phyloP scores from a whole-genome alignment of 495 filamentous ascomycete genomes.

The Halenospora varia region DNA sequence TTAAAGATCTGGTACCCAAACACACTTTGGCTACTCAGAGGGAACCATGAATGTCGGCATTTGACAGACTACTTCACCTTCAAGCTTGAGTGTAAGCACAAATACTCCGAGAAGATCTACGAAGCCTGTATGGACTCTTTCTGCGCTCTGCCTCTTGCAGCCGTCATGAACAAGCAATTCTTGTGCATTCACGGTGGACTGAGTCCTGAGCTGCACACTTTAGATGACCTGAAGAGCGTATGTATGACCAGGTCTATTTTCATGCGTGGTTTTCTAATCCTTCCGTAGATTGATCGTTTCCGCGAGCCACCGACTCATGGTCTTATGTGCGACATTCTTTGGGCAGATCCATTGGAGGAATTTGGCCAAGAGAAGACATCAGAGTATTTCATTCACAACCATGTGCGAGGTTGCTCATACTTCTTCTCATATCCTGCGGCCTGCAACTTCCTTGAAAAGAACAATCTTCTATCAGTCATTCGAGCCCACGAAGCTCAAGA shows the following conservation, averaged over 20 bases:
- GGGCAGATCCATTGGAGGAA: slow-evolving; percentile 98
- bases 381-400: slow-evolving; percentile 96
- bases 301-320: slow-evolving; percentile 95
- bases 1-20: slow-evolving; percentile 99
- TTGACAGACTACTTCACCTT: slow-evolving; percentile 99
- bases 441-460: slow-evolving; percentile 96
- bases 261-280: background rate
- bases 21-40: slow-evolving; percentile 91
- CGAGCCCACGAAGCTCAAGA: slow-evolving; percentile 99
- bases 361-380: slow-evolving; percentile 98
- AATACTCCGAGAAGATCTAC: slow-evolving; percentile 94
- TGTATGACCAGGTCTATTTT: slow-evolving; percentile 25
- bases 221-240: slow-evolving; percentile 88
- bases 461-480: slow-evolving; percentile 95
- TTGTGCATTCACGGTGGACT: slow-evolving; percentile 96
- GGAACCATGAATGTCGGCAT: slow-evolving; percentile 98
- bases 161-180: slow-evolving; percentile 99
- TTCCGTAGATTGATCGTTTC: slow-evolving; percentile 89
- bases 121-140: slow-evolving; percentile 98
- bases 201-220: slow-evolving; percentile 90
- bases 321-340: slow-evolving; percentile 97
- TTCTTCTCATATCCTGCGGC: slow-evolving; percentile 99
- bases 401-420: slow-evolving; percentile 96
- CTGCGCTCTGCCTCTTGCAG: slow-evolving; percentile 88
- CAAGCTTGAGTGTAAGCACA: slow-evolving; percentile 98